A percentile compares a stretch with the other conserved stretches of the same genome.
Evolutionary conservation across 2,329 filamentous ascomycete genomes (phyloP).

Genomic region (Apiospora phragmitis): DNA sequence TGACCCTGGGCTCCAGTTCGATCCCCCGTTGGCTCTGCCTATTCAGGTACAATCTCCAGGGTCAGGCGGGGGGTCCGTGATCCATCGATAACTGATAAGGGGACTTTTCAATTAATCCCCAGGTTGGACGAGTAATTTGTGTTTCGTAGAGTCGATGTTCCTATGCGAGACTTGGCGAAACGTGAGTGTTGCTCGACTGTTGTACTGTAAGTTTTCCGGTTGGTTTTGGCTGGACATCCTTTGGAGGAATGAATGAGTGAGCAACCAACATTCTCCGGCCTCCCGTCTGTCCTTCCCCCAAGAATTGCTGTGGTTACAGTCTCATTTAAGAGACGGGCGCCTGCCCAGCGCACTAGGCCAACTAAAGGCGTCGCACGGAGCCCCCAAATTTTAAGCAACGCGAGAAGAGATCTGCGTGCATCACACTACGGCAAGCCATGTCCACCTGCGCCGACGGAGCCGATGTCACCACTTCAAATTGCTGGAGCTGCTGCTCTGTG

Average conservation of each 20-base stretch:
- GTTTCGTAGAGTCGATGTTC: not conserved
- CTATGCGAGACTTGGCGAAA: not conserved
- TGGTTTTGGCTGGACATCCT: not conserved
- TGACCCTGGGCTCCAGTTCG: not conserved
- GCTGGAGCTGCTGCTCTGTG: not conserved
- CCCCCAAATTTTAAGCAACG: conserved; percentile 3
- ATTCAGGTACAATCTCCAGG: not conserved
- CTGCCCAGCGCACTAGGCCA: not conserved
- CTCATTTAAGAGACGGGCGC: conserved; percentile 3
- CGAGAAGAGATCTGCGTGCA: not conserved
- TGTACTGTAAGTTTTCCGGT: not conserved
- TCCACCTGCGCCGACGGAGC: not conserved
- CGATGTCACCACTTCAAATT: not conserved
- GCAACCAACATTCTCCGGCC: not conserved
- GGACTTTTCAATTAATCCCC: not conserved
- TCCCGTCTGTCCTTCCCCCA: not conserved
- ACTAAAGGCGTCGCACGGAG: not conserved
- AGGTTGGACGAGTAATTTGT: not conserved
- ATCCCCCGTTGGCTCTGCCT: not conserved
- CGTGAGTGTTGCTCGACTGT: not conserved
- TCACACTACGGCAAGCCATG: not conserved
- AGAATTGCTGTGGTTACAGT: not conserved
- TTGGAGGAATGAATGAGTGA: not conserved
- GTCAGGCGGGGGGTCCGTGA: not conserved
- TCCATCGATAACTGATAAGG: not conserved